These are phyloP conservation scores for Geotrichum reessii DNA, from an alignment of 1,139 yeast genomes.

Conservation along the genomic window DNA sequence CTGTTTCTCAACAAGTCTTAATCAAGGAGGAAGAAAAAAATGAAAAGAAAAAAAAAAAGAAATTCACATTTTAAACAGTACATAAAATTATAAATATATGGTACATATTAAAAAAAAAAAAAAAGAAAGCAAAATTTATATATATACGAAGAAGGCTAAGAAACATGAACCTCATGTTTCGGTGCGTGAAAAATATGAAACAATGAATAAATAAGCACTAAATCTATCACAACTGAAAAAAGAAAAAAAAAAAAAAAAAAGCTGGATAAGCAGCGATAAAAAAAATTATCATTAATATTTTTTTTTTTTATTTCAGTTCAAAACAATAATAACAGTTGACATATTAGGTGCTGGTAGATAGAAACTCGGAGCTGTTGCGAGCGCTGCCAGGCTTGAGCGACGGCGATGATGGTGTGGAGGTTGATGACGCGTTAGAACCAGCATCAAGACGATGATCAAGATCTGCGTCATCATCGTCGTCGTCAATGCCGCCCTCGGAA, in stretches of 20 bases:
- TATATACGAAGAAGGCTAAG: too few relatives aligned
- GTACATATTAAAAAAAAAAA: neutral
- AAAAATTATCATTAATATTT: too few relatives aligned
- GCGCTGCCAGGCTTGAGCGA: neutral
- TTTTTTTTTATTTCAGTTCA: too few relatives aligned
- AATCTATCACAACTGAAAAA: too few relatives aligned
- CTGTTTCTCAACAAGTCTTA: conserved; percentile 39
- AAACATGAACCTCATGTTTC: neutral
- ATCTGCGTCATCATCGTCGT: conserved; percentile 1
- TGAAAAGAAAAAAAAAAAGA: neutral
- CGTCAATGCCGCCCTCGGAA: conserved; percentile 1
- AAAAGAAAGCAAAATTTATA: neutral
- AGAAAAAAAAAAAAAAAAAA: too few relatives aligned
- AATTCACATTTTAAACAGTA: neutral
- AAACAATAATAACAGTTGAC: too few relatives aligned
- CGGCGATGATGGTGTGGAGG: conserved; percentile 2
- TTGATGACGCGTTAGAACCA: neutral
- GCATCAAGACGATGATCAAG: conserved; percentile 1
- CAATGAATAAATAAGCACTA: too few relatives aligned
- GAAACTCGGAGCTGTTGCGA: neutral
- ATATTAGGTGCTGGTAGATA: neutral
- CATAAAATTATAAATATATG: too few relatives aligned
- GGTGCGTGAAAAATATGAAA: too few relatives aligned
- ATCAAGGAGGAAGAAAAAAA: neutral
- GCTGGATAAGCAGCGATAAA: too few relatives aligned